Evolutionary conservation across 495 filamentous ascomycete genomes (phyloP), one percentile per base, ranked within the genome.

Genomic region (Talaromyces wortmannii): DNA sequence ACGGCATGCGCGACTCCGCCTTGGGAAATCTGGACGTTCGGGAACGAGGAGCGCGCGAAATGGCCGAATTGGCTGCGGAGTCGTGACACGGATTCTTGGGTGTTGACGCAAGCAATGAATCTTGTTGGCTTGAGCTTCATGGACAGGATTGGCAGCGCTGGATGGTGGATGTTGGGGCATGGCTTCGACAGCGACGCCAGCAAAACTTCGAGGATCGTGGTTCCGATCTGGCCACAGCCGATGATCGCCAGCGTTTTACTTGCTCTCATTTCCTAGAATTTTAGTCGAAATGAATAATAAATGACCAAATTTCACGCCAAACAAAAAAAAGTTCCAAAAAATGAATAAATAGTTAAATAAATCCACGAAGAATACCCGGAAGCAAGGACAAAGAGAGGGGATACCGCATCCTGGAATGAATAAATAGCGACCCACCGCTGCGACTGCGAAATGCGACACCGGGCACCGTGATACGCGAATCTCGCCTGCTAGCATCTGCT

Each of bases 1-100:
- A 71, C 67, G 0, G 57, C 62, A 8, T 53, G 36, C 6, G 33
- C 15, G 12, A 53, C 16, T 40, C 52, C 16, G 18, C 52, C 52
- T 15, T 53, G 52, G 3, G 52, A 53, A n/a, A 53, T 53, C 32
- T 53, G 52, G 8, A 53, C 42, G 12, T 53, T 53, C 12, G 52
- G 52, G 12, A 45, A 53, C 12, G 52, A 4, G 42, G 36, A 45
- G 17, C 52, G 52, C 42, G 52, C 18, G 23, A 53, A 33, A 33
- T 46, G 52, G 6, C 52, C 52, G 30, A 53, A 53, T 53, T 53
- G 17, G 13, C 6, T 32, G 40, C 52, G 52, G 11, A 53, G 52
- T 31, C 52, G 36, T 23, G 52, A 53, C 23, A 53, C 52, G 16
- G 52, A 53, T 13, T 53, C 29, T 40, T 53, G 40, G 5, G 23